A percentile compares a stretch with the other conserved stretches of the same genome.
phyloP scores from a whole-genome alignment of 768 basidiomycete genomes.

The Lentinula edodes region DNA sequence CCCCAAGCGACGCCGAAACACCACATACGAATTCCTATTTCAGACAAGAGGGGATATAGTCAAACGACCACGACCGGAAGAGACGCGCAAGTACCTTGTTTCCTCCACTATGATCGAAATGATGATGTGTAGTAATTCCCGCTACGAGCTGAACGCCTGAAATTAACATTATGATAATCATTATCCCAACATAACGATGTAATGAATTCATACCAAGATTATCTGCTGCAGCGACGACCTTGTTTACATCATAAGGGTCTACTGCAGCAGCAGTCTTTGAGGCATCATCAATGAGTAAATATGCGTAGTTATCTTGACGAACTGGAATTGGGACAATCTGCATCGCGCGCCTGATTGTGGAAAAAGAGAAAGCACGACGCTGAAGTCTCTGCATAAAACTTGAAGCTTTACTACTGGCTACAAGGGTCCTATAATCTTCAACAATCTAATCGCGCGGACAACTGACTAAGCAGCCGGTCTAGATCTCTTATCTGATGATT shows the following conservation, averaged over 20 bases:
- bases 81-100: conserved; percentile 2
- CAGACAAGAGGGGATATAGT: conserved; percentile 6
- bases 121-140: conserved; percentile 88
- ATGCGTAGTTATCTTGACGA: conserved; percentile 80
- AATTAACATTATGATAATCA: neutral
- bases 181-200: neutral
- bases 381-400: neutral
- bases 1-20: neutral
- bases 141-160: conserved; percentile 57
- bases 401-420: too few relatives aligned
- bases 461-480: neutral
- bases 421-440: too few relatives aligned
- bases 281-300: conserved; percentile 68
- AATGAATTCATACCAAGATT: conserved; percentile 29
- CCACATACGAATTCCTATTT: conserved; percentile 47
- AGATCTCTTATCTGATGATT: too few relatives aligned
- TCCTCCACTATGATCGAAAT: conserved; percentile 62
- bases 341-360: conserved; percentile 39
- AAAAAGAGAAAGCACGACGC: conserved; percentile 14
- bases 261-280: conserved; percentile 70
- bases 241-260: conserved; percentile 74
- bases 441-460: neutral
- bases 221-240: conserved; percentile 59
- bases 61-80: neutral
- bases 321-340: conserved; percentile 75